These are phyloP conservation scores for Dothistroma septosporum DNA, from an alignment of 2,329 filamentous ascomycete genomes.

Conservation along the genomic window DNA sequence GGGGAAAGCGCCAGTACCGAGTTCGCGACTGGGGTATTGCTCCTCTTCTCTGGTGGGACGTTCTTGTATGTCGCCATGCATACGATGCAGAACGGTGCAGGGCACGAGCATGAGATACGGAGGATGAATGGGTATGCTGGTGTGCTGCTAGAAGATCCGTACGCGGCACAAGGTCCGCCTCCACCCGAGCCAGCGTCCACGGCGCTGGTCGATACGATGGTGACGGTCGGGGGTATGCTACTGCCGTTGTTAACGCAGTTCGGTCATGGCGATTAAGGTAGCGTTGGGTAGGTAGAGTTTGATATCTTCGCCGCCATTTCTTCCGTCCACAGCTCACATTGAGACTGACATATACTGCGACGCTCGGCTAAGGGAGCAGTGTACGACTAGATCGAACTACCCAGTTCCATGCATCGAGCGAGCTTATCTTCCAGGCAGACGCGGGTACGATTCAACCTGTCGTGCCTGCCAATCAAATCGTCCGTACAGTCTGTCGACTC, in stretches of 20 bases:
- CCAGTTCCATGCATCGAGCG: too few relatives aligned
- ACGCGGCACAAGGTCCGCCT: slow-evolving; percentile 12
- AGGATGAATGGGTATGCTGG: slow-evolving; percentile 29
- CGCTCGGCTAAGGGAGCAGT: too few relatives aligned
- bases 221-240: slow-evolving; percentile 71
- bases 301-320: not conserved
- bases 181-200: slow-evolving; percentile 6
- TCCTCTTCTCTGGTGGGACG: slow-evolving; percentile 93
- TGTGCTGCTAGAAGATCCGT: slow-evolving; percentile 24
- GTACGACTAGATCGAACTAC: too few relatives aligned
- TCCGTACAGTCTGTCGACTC: too few relatives aligned
- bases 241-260: slow-evolving; percentile 73
- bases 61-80: slow-evolving; percentile 99
- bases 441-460: too few relatives aligned
- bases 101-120: slow-evolving; percentile 46
- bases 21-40: slow-evolving; percentile 87
- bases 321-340: not conserved
- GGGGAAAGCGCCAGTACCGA: slow-evolving; percentile 58
- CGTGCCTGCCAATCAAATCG: too few relatives aligned
- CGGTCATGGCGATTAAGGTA: slow-evolving; percentile 62
- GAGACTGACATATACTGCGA: not conserved
- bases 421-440: too few relatives aligned
- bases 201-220: slow-evolving; percentile 52
- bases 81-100: slow-evolving; percentile 68
- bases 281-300: not conserved